Percentiles rank a stretch among this genome's conserved stretches.
phyloP scores from a whole-genome alignment of 257 asterid genomes.

The Nicotiana obtusifolia region DNA sequence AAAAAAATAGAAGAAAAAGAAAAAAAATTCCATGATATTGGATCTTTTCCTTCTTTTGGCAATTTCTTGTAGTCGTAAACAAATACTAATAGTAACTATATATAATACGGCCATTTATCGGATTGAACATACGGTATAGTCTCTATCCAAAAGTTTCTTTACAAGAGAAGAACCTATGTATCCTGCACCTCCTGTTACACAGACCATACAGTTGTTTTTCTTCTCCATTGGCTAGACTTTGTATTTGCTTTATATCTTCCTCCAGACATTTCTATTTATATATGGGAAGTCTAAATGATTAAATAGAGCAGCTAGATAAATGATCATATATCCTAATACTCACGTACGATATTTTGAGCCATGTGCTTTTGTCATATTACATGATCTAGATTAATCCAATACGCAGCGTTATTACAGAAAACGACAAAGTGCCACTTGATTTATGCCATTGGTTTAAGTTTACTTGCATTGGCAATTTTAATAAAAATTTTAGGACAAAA shows the following conservation, averaged over 20 bases:
- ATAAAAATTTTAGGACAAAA: too few relatives aligned
- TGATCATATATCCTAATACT: too few relatives aligned
- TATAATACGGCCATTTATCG: too few relatives aligned
- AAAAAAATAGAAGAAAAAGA: too few relatives aligned
- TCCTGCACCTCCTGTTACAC: conserved; percentile 69
- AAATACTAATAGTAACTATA: too few relatives aligned
- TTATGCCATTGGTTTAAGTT: too few relatives aligned
- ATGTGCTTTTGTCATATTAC: neutral
- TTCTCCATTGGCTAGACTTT: neutral
- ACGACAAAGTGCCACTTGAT: too few relatives aligned
- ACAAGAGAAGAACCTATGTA: conserved; percentile 52
- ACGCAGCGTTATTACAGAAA: too few relatives aligned
- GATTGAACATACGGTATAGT: conserved; percentile 57
- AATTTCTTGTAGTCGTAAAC: too few relatives aligned
- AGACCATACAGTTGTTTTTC: conserved; percentile 31
- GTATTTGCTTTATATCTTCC: neutral
- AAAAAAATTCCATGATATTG: too few relatives aligned
- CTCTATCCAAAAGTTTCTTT: conserved; percentile 39
- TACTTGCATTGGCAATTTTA: too few relatives aligned
- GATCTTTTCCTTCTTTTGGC: too few relatives aligned
- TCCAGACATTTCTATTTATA: neutral
- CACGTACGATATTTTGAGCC: neutral
- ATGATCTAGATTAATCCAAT: neutral
- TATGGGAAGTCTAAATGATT: neutral
- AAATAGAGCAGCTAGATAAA: neutral